These are phyloP conservation scores for Lactuca sativa DNA, from an alignment of 129 eudicot species.

Conservation along the genomic window DNA sequence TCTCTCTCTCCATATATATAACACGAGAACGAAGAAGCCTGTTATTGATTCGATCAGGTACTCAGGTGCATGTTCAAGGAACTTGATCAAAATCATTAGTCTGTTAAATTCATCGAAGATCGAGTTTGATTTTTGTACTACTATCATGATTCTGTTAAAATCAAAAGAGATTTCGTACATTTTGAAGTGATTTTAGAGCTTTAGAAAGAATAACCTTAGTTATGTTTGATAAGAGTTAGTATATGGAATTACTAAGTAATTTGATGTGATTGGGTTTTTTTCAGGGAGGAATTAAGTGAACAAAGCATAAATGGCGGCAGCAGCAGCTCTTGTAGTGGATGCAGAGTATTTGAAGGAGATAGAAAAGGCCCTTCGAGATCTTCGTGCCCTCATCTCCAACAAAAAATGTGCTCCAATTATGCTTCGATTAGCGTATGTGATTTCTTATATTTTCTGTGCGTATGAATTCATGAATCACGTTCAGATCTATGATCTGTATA, in stretches of 20 bases:
- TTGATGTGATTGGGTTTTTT: background rate
- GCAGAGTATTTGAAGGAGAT: conserved; percentile 77
- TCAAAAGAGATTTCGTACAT: background rate
- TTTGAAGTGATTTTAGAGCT: background rate
- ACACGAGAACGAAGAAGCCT: conserved; percentile 1
- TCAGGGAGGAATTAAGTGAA: conserved; percentile 4
- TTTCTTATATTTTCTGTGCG: background rate
- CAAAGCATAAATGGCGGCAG: conserved; percentile 24
- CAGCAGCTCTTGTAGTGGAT: conserved; percentile 36
- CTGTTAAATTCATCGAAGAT: background rate
- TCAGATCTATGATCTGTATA: background rate
- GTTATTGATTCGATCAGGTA: conserved; percentile 7
- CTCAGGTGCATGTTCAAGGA: conserved; percentile 7
- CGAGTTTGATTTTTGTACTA: background rate
- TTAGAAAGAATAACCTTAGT: background rate
- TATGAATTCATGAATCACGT: background rate
- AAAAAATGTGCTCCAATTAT: conserved; percentile 82
- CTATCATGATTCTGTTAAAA: background rate
- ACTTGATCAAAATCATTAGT: background rate
- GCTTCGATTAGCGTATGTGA: conserved; percentile 91
- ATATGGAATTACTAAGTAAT: background rate
- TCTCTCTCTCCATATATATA: background rate
- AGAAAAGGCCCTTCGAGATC: conserved; percentile 70
- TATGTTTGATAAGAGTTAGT: background rate
- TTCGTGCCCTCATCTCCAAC: conserved; percentile 79